These are phyloP conservation scores for Priceomyces carsonii DNA, from an alignment of 805 yeast species.

Conservation along the genomic window DNA sequence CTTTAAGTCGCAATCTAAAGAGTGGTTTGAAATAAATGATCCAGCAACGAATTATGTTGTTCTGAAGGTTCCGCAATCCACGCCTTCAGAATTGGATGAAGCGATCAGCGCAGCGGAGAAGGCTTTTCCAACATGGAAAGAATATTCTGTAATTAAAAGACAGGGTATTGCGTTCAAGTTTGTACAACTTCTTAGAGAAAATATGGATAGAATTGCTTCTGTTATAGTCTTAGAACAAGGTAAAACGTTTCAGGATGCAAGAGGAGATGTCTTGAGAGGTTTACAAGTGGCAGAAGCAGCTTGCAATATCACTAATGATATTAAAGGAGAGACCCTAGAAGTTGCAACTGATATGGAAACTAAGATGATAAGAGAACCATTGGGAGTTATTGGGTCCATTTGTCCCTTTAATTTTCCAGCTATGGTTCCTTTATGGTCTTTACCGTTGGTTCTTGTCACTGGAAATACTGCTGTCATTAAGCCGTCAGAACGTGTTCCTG, in stretches of 20 bases:
- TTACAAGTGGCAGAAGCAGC: conserved; percentile 79
- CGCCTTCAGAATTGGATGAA: conserved; percentile 60
- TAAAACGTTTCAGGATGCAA: conserved; percentile 72
- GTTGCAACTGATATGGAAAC: conserved; percentile 78
- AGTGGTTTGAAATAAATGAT: conserved; percentile 70
- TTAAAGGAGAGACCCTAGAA: conserved; percentile 63
- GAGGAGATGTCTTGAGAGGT: conserved; percentile 73
- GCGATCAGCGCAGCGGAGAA: conserved; percentile 65
- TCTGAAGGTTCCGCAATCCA: conserved; percentile 70
- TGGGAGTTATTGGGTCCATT: conserved; percentile 76
- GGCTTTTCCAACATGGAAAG: conserved; percentile 62
- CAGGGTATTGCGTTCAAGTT: conserved; percentile 73
- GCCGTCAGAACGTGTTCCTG: conserved; percentile 76
- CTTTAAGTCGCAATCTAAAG: conserved; percentile 47
- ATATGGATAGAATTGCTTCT: conserved; percentile 69
- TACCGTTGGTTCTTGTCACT: conserved; percentile 63
- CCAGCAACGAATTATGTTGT: conserved; percentile 73
- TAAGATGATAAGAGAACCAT: conserved; percentile 69
- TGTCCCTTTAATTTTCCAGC: conserved; percentile 86
- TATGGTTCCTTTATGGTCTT: conserved; percentile 74
- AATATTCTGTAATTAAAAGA: conserved; percentile 59
- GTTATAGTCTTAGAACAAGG: conserved; percentile 56
- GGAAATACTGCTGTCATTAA: conserved; percentile 70
- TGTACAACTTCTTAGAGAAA: conserved; percentile 60
- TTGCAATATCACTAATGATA: conserved; percentile 62